These are phyloP conservation scores for Pseudogymnoascus sp. DNA, from an alignment of 2,329 filamentous ascomycete species.

Conservation along the genomic window DNA sequence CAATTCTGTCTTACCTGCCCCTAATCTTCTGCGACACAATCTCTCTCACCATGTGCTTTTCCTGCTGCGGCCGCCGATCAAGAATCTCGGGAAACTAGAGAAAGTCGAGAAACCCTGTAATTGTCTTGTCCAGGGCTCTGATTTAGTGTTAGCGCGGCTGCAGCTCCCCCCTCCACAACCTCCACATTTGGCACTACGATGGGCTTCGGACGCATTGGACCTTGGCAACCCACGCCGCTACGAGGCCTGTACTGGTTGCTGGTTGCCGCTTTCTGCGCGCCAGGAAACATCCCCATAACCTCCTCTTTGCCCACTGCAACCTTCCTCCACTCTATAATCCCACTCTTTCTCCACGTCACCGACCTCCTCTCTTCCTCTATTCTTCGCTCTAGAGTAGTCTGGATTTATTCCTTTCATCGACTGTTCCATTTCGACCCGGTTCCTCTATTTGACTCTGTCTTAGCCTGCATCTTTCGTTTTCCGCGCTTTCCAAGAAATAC, in stretches of 20 bases:
- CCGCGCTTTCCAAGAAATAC: too few relatives aligned
- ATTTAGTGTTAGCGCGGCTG: constrained; percentile 2
- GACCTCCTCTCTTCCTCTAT: neutral
- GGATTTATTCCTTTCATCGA: neutral
- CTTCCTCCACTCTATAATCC: neutral
- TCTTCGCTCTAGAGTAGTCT: constrained; percentile 1
- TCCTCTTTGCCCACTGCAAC: neutral
- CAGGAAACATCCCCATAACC: neutral
- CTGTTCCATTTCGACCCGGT: neutral
- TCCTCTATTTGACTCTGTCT: neutral
- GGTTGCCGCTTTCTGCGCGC: neutral
- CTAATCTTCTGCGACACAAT: neutral
- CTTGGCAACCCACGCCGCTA: neutral
- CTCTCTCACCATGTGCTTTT: neutral
- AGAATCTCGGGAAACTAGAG: neutral
- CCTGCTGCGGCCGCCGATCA: neutral
- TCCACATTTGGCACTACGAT: neutral
- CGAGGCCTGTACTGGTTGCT: neutral
- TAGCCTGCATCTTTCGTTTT: constrained; percentile 6
- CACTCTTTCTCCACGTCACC: neutral
- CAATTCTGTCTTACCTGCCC: neutral
- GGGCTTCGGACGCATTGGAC: neutral
- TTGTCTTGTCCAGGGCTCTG: constrained; percentile 3
- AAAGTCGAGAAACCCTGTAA: neutral
- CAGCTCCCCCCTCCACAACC: constrained; percentile 2